Evolutionary conservation across 2,329 filamentous ascomycete genomes (phyloP), one percentile per base, ranked within the genome.

Genomic region (Phialophora macrospora): DNA sequence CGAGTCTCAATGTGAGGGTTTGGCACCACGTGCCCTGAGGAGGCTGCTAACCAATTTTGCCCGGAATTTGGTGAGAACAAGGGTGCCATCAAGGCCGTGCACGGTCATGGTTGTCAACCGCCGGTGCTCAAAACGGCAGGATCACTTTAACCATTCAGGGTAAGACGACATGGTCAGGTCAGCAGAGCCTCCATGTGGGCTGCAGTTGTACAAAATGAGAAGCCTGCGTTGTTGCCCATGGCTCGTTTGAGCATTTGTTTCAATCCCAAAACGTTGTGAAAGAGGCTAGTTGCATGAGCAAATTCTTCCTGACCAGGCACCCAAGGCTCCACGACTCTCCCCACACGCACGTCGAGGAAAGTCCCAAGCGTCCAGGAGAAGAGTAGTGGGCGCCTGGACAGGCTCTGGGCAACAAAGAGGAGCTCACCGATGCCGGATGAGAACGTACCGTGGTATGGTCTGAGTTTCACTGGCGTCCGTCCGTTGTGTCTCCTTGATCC

Each of bases 21-120:
- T 14, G 2, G 48, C 26, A 22, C 48, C 20, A 28, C 58, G 44
- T 32, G 46, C 58, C 30, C 6, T 22, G 12, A 24, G n/a, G 30
- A 5, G 22, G 11, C n/a, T 51, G 48, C 46, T 60, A 60, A 54
- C 58, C 58, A 24, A 24, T 22, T 52, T 60, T 34, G 26, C 9
- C n/a, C 22, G 11, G 44, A 28, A 34, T 41, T 52, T 60, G 22
- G 58, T 60, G 58, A 60, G 58, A 60, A 46, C 58, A 41, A 60
- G 58, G 58, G 58, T 60, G 20, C 14, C 48, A 51, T 20, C 17
- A 22, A 24, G 57, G 8, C 57, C 41, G 30, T 30, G 58, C 58
- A 41, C 58, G 58, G 22, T n/a, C 38, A 30, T 52, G 20, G 28
- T 26, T 52, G 56, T 24, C 30, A 49, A 32, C 49, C 56, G 41